Evolutionary conservation across 257 asterid genomes (phyloP), one percentile per base, ranked within the genome.

Genomic region (Solanum chiquidenum): DNA sequence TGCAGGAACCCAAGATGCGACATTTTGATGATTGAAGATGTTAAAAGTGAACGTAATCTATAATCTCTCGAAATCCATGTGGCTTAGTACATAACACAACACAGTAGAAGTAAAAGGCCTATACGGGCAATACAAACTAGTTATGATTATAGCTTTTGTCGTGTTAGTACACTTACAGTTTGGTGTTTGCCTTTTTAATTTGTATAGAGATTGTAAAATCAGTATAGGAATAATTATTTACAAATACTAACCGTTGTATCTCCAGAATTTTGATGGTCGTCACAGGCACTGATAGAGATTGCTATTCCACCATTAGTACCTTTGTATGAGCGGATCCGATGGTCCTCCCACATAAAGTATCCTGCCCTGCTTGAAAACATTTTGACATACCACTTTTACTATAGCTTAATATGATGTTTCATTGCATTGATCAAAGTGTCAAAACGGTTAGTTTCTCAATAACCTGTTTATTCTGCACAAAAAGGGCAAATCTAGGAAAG

Each of bases 291-390:
- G 85, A 96, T 90, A 83, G 93, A 93, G 91, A 95, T 89, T 27
- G 99, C 99, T 52, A 34, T 73, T 13, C 98, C 99, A 9, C 99
- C 99, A 14, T 87, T 91, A 35, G 98, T 93, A 34, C 98, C 99
- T 90, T 84, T 93, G 88, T 83, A 93, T 20, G 89, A 77, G 40
- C 86, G 89, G 40, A 87, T 89, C 72, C 91, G 89, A 14, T 95
- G 99, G 90, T 94, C 96, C 83, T 94, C 96, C 99, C 98, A 96
- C 74, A 55, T 87, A 64, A 89, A 92, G 73, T 86, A 83, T 62
- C 96, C 98, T 34, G 87, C 91, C 91, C 99, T 96, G 92, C 74
- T 87, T 88, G 27, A 80, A 80, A 46, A 80, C 68, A 80, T 46
- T 27, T 29, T 27, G 29, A 29, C 25, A 79, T 79, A 42, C 4